A percentile compares a stretch with the other conserved stretches of the same genome.
Evolutionary conservation across 1,139 yeast genomes (phyloP).

Genomic region (Pichia sp.): DNA sequence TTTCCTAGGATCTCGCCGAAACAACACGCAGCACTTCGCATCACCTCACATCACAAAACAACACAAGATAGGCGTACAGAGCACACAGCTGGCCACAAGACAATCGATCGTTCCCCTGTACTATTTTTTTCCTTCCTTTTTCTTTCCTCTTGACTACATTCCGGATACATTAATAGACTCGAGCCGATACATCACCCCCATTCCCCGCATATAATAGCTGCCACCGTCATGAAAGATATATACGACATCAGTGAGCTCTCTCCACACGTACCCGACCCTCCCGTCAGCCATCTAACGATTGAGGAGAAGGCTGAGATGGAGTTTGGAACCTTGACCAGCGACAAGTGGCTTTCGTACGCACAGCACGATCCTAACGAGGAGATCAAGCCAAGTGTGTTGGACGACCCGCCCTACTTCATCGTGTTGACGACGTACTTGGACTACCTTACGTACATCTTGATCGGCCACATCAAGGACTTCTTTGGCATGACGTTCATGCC

Average conservation of each 20-base stretch:
- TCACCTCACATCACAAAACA: neutral
- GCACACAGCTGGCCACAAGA: too few species aligned
- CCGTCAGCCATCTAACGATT: slow-evolving; percentile 42
- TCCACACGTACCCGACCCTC: slow-evolving; percentile 45
- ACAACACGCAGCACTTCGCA: too few species aligned
- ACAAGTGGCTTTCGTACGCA: slow-evolving; percentile 53
- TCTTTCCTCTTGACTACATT: neutral
- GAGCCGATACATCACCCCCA: neutral
- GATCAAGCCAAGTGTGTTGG: slow-evolving; percentile 57
- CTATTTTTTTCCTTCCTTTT: neutral
- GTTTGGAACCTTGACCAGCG: slow-evolving; percentile 57
- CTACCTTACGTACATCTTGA: slow-evolving; percentile 74
- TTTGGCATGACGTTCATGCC: slow-evolving; percentile 73
- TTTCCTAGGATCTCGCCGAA: too few species aligned
- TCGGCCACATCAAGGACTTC: slow-evolving; percentile 89
- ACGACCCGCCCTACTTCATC: slow-evolving; percentile 83
- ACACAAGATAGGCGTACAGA: too few species aligned
- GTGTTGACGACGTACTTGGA: slow-evolving; percentile 78
- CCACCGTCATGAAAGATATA: slow-evolving; percentile 6
- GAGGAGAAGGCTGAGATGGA: slow-evolving; percentile 60
- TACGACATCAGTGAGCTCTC: slow-evolving; percentile 17
- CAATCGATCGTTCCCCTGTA: neutral
- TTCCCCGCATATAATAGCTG: neutral
- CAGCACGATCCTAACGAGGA: slow-evolving; percentile 53
- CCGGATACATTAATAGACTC: neutral